Evolutionary conservation across 1,284 basidiomycete genomes (phyloP).

Genomic region (Pseudozyma pruni): DNA sequence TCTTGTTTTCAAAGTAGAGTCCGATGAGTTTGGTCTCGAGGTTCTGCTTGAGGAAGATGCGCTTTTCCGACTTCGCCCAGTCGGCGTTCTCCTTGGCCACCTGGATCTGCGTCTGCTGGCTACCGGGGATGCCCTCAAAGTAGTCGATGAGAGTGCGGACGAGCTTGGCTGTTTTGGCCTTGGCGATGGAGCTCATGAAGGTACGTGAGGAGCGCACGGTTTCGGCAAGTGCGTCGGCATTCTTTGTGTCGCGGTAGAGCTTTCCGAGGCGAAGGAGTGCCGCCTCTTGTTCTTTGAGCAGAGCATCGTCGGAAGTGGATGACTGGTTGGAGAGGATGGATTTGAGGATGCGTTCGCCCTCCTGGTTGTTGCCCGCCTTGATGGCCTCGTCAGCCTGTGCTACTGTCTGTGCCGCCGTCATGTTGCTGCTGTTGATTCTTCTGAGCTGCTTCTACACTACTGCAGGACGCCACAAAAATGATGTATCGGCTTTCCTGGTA

Average conservation of each 20-base stretch:
- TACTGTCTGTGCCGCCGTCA: conserved; percentile 52
- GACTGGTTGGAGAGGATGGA: conserved; percentile 52
- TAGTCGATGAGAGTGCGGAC: conserved; percentile 86
- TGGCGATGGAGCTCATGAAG: conserved; percentile 93
- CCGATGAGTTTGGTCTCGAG: conserved; percentile 88
- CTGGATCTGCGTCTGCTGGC: conserved; percentile 82
- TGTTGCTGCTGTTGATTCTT: neutral
- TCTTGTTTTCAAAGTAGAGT: conserved; percentile 81
- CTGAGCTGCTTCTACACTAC: neutral
- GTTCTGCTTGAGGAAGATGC: conserved; percentile 94
- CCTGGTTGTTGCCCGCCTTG: conserved; percentile 47
- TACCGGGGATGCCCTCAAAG: conserved; percentile 81
- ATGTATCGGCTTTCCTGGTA: neutral
- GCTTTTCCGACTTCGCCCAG: conserved; percentile 91
- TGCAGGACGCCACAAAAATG: too few relatives aligned
- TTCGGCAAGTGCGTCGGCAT: conserved; percentile 84
- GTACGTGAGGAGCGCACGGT: conserved; percentile 86
- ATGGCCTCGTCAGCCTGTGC: conserved; percentile 60
- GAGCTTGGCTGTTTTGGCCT: conserved; percentile 97
- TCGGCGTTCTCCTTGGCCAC: conserved; percentile 89
- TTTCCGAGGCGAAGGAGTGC: conserved; percentile 88
- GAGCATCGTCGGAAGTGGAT: conserved; percentile 71
- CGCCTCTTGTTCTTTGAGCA: conserved; percentile 82
- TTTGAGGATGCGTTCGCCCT: conserved; percentile 61
- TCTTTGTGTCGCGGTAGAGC: conserved; percentile 85